Conservation (phyloP, 2,329 filamentous ascomycete genomes). For the Nothophaeocryptopus gaeumannii region DNA sequence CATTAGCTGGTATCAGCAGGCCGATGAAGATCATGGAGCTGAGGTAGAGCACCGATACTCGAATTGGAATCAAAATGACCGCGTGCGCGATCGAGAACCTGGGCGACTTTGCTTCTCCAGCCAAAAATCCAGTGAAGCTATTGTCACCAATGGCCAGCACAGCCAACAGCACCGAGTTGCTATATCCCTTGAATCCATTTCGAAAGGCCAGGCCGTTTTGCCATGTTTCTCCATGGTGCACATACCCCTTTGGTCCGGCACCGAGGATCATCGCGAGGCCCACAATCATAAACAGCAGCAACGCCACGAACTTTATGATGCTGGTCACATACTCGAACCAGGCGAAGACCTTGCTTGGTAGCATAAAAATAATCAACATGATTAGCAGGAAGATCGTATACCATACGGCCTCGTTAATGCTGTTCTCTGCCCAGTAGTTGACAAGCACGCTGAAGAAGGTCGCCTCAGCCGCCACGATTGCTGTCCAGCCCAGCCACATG, state of each 20-base stretch:
- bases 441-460: conserved; percentile 43
- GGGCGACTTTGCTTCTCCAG: conserved; percentile 42
- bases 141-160: conserved; percentile 22
- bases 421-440: conserved; percentile 17
- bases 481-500: conserved; percentile 33
- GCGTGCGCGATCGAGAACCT: conserved; percentile 42
- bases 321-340: conserved; percentile 31
- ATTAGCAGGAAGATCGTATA: conserved; percentile 74
- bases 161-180: conserved; percentile 45
- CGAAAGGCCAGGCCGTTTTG: conserved; percentile 32
- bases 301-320: conserved; percentile 31
- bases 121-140: conserved; percentile 48
- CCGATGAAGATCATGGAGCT: conserved; percentile 32
- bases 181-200: conserved; percentile 62
- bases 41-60: conserved; percentile 42
- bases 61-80: conserved; percentile 40
- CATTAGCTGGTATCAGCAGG: conserved; percentile 22
- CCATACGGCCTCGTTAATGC: conserved; percentile 67
- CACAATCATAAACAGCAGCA: conserved; percentile 38
- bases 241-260: conserved; percentile 57
- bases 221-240: conserved; percentile 46
- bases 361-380: conserved; percentile 45
- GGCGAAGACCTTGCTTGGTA: conserved; percentile 36
- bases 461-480: conserved; percentile 29
- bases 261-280: conserved; percentile 59